A percentile compares a stretch with the other conserved stretches of the same genome.
These are phyloP conservation scores for Xylaria sp. DNA, from an alignment of 2,329 filamentous ascomycete genomes.

Conservation along the genomic window DNA sequence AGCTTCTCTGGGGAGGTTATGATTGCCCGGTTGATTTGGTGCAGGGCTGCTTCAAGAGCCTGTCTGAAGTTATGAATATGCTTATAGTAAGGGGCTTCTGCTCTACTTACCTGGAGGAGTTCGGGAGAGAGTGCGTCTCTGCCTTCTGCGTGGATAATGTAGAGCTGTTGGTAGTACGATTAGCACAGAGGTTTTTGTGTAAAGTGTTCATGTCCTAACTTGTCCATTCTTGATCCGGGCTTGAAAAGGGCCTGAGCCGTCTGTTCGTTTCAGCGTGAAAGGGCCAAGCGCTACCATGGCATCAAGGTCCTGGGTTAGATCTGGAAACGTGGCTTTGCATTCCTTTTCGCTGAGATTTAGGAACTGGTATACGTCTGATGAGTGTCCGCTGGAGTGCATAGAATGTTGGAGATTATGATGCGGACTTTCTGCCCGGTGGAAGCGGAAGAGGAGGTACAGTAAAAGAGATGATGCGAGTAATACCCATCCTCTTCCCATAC, in stretches of 20 bases:
- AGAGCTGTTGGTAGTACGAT: slow-evolving; percentile 17
- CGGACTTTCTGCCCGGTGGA: not conserved
- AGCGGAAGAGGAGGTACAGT: slow-evolving; percentile 5
- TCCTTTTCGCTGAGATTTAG: slow-evolving; percentile 23
- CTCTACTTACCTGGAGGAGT: slow-evolving; percentile 22
- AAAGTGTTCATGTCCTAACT: not conserved
- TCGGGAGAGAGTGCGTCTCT: slow-evolving; percentile 12
- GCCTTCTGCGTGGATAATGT: slow-evolving; percentile 25
- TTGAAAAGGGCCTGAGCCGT: slow-evolving; percentile 23
- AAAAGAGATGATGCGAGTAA: slow-evolving; percentile 1
- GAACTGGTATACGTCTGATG: not conserved
- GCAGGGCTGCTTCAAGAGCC: slow-evolving; percentile 27
- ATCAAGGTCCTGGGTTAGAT: slow-evolving; percentile 24
- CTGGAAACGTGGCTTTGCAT: slow-evolving; percentile 22
- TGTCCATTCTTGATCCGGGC: slow-evolving; percentile 23
- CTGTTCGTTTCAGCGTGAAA: slow-evolving; percentile 23
- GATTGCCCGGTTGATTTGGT: slow-evolving; percentile 33
- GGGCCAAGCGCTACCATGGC: slow-evolving; percentile 22
- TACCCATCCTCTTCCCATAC: slow-evolving; percentile 8
- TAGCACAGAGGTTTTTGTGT: not conserved
- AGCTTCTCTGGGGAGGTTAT: slow-evolving; percentile 19
- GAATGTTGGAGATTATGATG: not conserved
- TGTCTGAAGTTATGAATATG: not conserved
- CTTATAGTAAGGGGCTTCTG: not conserved
- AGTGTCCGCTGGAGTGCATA: not conserved